Percentiles rank a stretch among this genome's conserved stretches.
phyloP scores from a whole-genome alignment of 1,139 yeast genomes.

The Taiozyma sp. region DNA sequence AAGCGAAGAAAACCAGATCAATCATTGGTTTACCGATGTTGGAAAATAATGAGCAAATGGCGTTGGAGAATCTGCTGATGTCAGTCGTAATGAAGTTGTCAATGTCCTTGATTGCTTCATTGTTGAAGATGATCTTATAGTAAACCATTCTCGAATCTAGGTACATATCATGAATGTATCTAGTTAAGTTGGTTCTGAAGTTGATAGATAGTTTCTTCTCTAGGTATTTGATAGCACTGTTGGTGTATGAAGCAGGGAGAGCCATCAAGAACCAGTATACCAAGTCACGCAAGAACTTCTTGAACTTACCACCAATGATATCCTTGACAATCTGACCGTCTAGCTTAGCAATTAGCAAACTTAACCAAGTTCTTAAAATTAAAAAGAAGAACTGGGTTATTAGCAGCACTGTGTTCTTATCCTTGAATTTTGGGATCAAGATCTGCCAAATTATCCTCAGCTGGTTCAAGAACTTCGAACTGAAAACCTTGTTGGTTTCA shows the following conservation, averaged over 20 bases:
- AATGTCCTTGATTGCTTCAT: constrained; percentile 38
- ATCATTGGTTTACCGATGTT: constrained; percentile 89
- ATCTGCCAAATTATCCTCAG: constrained; percentile 76
- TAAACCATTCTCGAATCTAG: constrained; percentile 78
- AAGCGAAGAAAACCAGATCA: constrained; percentile 82
- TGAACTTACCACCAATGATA: constrained; percentile 78
- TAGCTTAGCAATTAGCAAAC: constrained; percentile 78
- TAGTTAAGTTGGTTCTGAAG: constrained; percentile 77
- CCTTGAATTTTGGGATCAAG: constrained; percentile 67
- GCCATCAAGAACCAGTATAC: constrained; percentile 87
- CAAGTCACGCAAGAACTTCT: constrained; percentile 70
- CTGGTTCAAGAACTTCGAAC: constrained; percentile 71
- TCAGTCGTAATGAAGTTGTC: constrained; percentile 84
- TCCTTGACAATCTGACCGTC: constrained; percentile 93
- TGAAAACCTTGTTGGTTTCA: constrained; percentile 36
- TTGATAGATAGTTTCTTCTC: constrained; percentile 76
- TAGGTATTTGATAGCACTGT: constrained; percentile 82
- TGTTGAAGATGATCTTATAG: constrained; percentile 58
- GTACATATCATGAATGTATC: constrained; percentile 89
- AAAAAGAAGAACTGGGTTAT: constrained; percentile 72
- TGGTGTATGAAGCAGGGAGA: constrained; percentile 89
- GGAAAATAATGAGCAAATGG: constrained; percentile 80
- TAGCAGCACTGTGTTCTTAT: constrained; percentile 64
- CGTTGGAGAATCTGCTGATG: constrained; percentile 74
- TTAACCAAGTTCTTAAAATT: constrained; percentile 81